Conservation (phyloP, 306 rosid genomes). For the Vigna unguiculata region DNA sequence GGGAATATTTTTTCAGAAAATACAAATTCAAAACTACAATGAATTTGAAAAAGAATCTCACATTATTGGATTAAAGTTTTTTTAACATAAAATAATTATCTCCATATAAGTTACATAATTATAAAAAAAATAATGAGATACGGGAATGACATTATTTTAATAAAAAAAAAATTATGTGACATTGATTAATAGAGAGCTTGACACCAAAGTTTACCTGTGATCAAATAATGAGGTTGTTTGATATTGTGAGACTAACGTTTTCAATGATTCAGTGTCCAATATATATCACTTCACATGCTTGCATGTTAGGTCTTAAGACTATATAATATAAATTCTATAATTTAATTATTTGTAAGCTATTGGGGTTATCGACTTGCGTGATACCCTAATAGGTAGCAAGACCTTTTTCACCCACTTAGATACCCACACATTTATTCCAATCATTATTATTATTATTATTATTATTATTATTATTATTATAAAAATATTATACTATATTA, state of each 20-base stretch:
- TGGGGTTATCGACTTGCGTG: neutral
- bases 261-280: constrained; percentile 24
- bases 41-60: too few species aligned
- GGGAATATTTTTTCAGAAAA: neutral
- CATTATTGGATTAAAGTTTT: too few species aligned
- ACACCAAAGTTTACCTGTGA: constrained; percentile 15
- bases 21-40: neutral
- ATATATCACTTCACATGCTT: constrained; percentile 40
- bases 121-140: neutral
- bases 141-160: neutral
- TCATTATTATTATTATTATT: too few species aligned
- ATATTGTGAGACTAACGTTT: constrained; percentile 20
- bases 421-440: constrained; percentile 1
- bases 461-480: too few species aligned
- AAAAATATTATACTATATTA: too few species aligned
- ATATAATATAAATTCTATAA: neutral
- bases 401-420: neutral
- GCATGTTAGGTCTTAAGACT: constrained; percentile 12
- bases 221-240: constrained; percentile 10
- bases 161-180: neutral
- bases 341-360: neutral
- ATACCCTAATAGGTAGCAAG: neutral
- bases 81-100: too few species aligned
- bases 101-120: too few species aligned
- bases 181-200: neutral